Evolutionary conservation across 2,329 filamentous ascomycete species (phyloP).

Genomic region (Talaromyces sp.): DNA sequence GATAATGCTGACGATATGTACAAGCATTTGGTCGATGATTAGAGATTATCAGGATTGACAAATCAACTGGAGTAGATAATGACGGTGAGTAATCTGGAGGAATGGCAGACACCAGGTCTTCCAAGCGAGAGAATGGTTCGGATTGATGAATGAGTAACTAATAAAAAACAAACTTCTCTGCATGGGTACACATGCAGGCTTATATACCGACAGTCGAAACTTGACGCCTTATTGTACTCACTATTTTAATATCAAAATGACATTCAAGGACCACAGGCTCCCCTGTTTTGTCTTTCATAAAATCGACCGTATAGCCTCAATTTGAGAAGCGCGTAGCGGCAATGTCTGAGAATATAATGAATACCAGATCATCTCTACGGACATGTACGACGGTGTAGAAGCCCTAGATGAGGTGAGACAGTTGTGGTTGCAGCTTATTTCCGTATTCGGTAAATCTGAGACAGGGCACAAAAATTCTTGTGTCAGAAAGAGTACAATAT

Average conservation of each 20-base stretch:
- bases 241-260: background rate
- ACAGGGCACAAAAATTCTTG: background rate
- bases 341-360: background rate
- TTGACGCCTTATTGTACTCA: background rate
- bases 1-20: background rate
- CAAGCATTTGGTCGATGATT: background rate
- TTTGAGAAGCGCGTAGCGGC: too few species aligned
- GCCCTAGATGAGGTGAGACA: background rate
- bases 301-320: background rate
- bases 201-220: background rate
- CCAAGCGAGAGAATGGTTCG: background rate
- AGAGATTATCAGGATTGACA: background rate
- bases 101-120: background rate
- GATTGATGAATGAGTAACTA: background rate
- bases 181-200: background rate
- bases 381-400: background rate
- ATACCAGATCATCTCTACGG: background rate
- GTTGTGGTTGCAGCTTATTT: slow-evolving; percentile 7
- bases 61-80: background rate
- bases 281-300: background rate
- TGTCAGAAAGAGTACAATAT: background rate
- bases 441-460: slow-evolving; percentile 4
- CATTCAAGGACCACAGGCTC: background rate
- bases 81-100: background rate
- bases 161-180: too few species aligned